Base-by-base conservation (phyloP, 2,329 filamentous ascomycete species). In the Didymella keratinophila region DNA sequence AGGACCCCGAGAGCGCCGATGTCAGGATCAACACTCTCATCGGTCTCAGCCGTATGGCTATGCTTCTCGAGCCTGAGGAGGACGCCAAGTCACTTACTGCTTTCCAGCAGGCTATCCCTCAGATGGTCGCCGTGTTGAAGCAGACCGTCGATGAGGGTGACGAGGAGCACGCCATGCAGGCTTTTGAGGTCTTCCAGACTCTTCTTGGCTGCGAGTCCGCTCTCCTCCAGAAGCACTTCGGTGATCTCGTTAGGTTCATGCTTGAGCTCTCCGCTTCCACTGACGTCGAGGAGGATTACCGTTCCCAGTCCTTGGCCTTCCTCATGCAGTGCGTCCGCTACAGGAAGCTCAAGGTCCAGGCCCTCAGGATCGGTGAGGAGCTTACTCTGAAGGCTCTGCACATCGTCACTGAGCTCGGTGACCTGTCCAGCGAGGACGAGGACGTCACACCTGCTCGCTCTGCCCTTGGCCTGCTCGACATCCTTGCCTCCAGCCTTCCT, bases 121-220 rank as follows among this genome's bases (percentile, higher is more conserved):
- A 87, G 70, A 95, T 98, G 89, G 94, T 98, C 59, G 86, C 88
- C 63, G 92, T 97, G 11, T 84, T 98, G 66, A 95, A 97, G 84
- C 85, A 89, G 63, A 87, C 91, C 25, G 90, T 98, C 58, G 86
- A 92, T 69, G 85, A 86, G 56, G 86, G 86, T 56, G 90, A 97
- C 69, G 93, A 97, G 69, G 93, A 97, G 74, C 89, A 90, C 75
- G 89, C 91, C 68, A 92, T 94, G 83, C 89, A 94, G 74, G 87
- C 92, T 25, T 99, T 98, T 70, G 95, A 98, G 76, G 93, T 97
- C 66, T 97, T 98, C 86, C 95, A 98, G 82, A 95, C 92, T 49
- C 89, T 97, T 71, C 86, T 99, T 52, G 91, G 90, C 64, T 97
- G 92, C 76, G 94, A 97, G 76, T 90, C 92, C 28, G 86, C 91